Conservation (phyloP, 805 yeast species). For the Saturnispora serradocipensis region DNA sequence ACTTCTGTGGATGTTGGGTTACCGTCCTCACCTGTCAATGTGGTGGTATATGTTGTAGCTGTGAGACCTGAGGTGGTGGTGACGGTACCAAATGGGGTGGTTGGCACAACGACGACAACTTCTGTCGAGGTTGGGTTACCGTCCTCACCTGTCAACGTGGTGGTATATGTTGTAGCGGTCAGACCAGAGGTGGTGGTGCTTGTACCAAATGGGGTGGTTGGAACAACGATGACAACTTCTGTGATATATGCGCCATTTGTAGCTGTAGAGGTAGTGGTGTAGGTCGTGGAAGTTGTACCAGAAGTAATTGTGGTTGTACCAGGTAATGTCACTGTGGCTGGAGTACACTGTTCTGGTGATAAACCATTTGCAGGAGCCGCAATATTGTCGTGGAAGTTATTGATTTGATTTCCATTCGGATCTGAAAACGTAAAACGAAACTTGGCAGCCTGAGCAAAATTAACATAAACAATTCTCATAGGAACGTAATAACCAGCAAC, state of each 20-base stretch:
- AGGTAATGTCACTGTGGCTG: background rate
- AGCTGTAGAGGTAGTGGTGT: background rate
- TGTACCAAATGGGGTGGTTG: background rate
- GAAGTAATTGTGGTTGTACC: background rate
- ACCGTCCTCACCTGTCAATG: background rate
- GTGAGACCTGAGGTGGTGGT: background rate
- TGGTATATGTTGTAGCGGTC: no score
- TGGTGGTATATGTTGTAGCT: no score
- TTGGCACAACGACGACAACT: background rate
- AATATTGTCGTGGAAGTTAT: background rate
- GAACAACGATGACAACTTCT: background rate
- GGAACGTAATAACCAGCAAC: constrained; percentile 13
- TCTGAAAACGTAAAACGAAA: constrained; percentile 9
- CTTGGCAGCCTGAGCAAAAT: constrained; percentile 6
- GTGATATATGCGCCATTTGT: background rate
- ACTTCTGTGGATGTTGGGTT: background rate
- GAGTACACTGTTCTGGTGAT: background rate
- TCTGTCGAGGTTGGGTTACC: background rate
- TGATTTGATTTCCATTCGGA: constrained; percentile 8
- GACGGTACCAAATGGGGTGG: background rate
- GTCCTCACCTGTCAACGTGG: background rate
- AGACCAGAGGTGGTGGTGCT: background rate
- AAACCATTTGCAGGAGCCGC: background rate
- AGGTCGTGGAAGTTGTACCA: background rate
- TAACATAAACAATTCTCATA: constrained; percentile 14